Evolutionary conservation across 1,284 basidiomycete species (phyloP), one percentile per base, ranked within the genome.

Genomic region (Moesziomyces aphidis): DNA sequence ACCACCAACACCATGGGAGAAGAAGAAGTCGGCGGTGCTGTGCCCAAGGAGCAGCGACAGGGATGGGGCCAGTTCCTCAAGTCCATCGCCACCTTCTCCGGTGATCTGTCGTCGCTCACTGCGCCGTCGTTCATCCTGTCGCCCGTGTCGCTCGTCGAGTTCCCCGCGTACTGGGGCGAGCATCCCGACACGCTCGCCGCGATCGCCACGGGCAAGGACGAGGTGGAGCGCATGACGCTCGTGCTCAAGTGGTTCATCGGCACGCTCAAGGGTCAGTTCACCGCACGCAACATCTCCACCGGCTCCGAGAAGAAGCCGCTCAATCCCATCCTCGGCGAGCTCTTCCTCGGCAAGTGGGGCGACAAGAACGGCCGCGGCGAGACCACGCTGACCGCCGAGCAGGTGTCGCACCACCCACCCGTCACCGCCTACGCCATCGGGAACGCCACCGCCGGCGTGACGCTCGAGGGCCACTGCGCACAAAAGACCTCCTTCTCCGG

Each of bases 291-390:
- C 75, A 76, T 63, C n/a, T 73, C 60, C 23, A 74, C 65, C 90
- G 95, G 95, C 10, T 94, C 93, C 2, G 95, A 97, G 89, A 99
- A 98, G 89, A 99, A 93, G 86, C 95, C 95, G 10, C 88, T 98
- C 67, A 98, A 98, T 85, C 95, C 95, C 42, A 93, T 96, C 15
- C 91, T 98, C 28, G 95, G 95, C 86, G 86, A 87, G 84, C 87
- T 95, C 44, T 98, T 98, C 87, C 94, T 95, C 77, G 96, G 96
- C 51, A 85, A 88, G 68, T 99, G 96, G 95, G 92, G 94, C 1
- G 91, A 92, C 82, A 87, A 87, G 72, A 87, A 90, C 68, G 90
- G 89, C n/a, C 90, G 91, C 23, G 93, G 93, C n/a, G 89, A 92
- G 85, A 95, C 93, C 17, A 88, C 88, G 50, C 89, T 99, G 31